Conservation (phyloP, 768 basidiomycete species). For the Pleurotus tuoliensis region DNA sequence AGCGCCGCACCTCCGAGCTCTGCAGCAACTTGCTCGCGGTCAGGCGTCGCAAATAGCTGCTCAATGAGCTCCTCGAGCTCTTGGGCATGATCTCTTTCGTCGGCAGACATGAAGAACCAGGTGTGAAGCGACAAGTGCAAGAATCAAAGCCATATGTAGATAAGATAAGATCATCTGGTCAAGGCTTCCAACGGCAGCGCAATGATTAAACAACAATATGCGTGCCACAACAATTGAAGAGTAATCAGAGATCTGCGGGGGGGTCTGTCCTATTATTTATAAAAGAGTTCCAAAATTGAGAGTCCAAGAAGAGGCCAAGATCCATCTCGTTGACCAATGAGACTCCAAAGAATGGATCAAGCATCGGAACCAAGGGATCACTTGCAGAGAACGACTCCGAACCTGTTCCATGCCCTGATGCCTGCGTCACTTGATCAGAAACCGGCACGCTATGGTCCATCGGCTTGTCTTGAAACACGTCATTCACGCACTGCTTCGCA, state of each 20-base stretch:
- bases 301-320: background rate
- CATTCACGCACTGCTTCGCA: background rate
- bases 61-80: background rate
- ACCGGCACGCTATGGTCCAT: no score
- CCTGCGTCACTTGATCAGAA: no score
- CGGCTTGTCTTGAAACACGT: background rate
- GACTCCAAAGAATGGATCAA: background rate
- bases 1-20: conserved; percentile 39
- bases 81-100: conserved; percentile 18
- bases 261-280: conserved; percentile 4
- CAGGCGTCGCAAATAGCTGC: conserved; percentile 18
- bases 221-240: no score
- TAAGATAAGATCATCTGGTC: no score
- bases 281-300: background rate
- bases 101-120: background rate
- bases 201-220: no score
- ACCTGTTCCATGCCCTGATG: background rate
- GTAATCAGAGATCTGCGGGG: no score
- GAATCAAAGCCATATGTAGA: no score
- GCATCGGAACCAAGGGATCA: background rate
- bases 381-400: background rate
- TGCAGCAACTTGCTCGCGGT: conserved; percentile 39
- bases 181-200: no score
- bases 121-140: conserved; percentile 5
- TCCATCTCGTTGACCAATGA: background rate